Conservation (phyloP, 2,329 filamentous ascomycete species). For the Hymenoscyphus scutula region DNA sequence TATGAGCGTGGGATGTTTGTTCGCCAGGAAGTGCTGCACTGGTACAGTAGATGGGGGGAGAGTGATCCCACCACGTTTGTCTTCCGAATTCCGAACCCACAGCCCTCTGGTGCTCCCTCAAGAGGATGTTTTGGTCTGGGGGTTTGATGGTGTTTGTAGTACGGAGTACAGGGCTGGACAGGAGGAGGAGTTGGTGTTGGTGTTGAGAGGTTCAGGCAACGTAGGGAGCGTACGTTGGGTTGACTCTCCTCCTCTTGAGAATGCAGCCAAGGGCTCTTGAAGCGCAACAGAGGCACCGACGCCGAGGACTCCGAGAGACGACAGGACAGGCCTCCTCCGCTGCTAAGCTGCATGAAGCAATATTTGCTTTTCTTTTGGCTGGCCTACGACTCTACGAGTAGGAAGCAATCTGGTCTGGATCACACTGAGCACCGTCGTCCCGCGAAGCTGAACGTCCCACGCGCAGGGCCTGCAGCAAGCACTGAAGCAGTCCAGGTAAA, state of each 20-base stretch:
- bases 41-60: neutral
- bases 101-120: neutral
- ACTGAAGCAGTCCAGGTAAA: neutral
- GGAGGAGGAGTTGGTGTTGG: neutral
- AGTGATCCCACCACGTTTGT: constrained; percentile 3
- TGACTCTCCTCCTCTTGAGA: neutral
- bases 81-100: neutral
- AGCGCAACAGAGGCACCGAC: neutral
- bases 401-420: neutral
- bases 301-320: neutral
- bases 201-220: constrained; percentile 1
- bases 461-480: too few species aligned
- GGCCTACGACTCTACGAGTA: neutral
- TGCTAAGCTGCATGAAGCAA: constrained; percentile 2
- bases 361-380: neutral
- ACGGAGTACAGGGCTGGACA: neutral
- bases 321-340: neutral
- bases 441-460: constrained; percentile 2
- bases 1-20: neutral
- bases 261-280: neutral
- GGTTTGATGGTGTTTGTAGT: neutral
- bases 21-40: neutral
- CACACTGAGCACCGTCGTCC: neutral
- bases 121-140: neutral
- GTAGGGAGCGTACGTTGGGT: too few species aligned